Conservation (phyloP, 805 yeast species). For the Metschnikowia peoriensis region DNA sequence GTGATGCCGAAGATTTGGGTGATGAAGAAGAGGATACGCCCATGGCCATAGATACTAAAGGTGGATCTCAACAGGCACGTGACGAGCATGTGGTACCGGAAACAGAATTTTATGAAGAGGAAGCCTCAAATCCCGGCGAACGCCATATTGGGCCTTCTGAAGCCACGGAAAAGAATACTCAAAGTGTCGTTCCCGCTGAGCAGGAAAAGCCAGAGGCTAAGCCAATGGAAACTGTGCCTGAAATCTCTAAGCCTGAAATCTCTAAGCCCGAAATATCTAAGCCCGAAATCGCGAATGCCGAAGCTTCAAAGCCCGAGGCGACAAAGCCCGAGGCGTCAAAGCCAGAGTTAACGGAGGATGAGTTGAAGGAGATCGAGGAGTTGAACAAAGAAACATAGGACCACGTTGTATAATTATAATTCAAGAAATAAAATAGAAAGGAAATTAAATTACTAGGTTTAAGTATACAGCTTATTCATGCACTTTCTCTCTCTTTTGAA, state of each 20-base stretch:
- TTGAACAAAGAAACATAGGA: constrained; percentile 25
- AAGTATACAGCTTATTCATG: no score
- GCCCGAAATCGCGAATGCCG: no score
- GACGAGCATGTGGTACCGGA: constrained; percentile 70
- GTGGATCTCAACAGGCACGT: constrained; percentile 84
- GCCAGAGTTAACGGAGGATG: constrained; percentile 33
- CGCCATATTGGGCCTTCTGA: constrained; percentile 23
- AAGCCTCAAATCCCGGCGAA: constrained; percentile 46
- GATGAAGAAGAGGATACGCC: constrained; percentile 83
- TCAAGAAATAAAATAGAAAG: background rate
- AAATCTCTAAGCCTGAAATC: no score
- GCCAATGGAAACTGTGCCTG: background rate
- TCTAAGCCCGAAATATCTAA: no score
- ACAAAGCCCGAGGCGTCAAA: background rate
- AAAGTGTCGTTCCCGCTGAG: background rate
- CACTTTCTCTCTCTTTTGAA: no score
- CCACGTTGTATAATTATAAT: no score
- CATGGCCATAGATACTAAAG: constrained; percentile 81
- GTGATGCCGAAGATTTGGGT: constrained; percentile 81
- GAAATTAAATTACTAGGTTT: no score
- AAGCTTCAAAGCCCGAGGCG: no score
- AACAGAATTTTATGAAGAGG: constrained; percentile 75
- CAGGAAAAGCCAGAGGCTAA: background rate
- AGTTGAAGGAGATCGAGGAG: constrained; percentile 36
- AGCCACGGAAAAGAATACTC: constrained; percentile 5